Evolutionary conservation across 2,329 filamentous ascomycete genomes (phyloP), one percentile per base, ranked within the genome.

Genomic region (Claviceps capensis): DNA sequence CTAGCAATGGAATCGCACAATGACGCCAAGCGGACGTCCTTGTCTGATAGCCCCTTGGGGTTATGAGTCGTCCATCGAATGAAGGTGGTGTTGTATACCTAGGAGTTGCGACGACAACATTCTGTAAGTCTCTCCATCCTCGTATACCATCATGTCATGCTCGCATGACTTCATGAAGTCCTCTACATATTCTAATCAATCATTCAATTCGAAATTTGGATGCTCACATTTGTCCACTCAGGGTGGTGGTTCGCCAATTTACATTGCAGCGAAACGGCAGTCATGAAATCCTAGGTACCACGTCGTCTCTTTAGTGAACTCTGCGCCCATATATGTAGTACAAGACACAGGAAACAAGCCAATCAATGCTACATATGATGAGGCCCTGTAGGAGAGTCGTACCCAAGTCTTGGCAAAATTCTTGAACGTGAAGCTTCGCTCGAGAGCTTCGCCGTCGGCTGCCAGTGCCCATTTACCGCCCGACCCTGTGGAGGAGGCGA

Each of bases 61-160:
- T 69, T 75, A 62, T 88, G 85, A 1, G 84, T 88, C 8, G 83
- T 87, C 85, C 84, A 88, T 48, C 82, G 77, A 55, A 88, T 79
- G 58, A 81, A 81, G 0, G 79, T 78, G 5, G 77, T 82, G 62
- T 85, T 87, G 67, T 83, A 88, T 8, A 85, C 76, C 81, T 84
- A 47, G 14, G 8, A 5, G 2, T 19, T 23, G 22, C 14, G 13
- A 44, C 19, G 16, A 17, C 1, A 34, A 44, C 17, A 36, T 45
- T 43, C 19, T n/a, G 34, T 48, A 36, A 38, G 45, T 13, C n/a
- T 34, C 4, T 46, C 44, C 23, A 34, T 30, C 23, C 16, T 30
- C 5, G 16, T n/a, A 45, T 26, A 11, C 11, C 41, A 43, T 22
- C 17, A 19, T 9, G 9, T 30, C 30, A 34, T 11, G 4, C 30